phyloP scores from a whole-genome alignment of 345 rosid genomes.

The Boechera stricta region DNA sequence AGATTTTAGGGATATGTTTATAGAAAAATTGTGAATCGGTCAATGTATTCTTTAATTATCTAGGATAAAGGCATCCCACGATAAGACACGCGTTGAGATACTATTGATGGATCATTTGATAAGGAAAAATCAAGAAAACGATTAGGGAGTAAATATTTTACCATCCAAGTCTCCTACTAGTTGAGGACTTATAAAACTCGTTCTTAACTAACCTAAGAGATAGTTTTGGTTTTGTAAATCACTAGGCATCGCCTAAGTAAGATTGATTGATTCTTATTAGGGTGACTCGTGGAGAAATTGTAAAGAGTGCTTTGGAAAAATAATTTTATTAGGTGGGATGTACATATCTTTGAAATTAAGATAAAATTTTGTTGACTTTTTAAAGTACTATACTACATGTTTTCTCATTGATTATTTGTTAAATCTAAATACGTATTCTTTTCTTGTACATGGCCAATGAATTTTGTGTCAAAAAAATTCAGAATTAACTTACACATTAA shows the following conservation, averaged over 20 bases:
- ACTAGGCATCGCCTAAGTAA: conserved; percentile 1
- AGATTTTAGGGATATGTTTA: conserved; percentile 8
- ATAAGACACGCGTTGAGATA: conserved; percentile 30
- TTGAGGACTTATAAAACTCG: conserved; percentile 14
- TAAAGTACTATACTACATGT: not conserved
- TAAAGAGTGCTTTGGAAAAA: not conserved
- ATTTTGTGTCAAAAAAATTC: no score
- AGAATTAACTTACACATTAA: no score
- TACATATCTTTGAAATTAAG: conserved; percentile 12
- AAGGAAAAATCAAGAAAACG: conserved; percentile 11
- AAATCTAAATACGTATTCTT: not conserved
- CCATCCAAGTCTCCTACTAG: conserved; percentile 15
- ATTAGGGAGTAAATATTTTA: conserved; percentile 8
- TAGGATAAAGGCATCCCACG: conserved; percentile 25
- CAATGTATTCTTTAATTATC: conserved; percentile 28
- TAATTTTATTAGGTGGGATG: not conserved
- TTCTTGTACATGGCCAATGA: not conserved
- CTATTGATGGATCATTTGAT: conserved; percentile 20
- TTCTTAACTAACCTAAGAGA: conserved; percentile 18
- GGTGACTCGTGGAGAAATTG: conserved; percentile 14
- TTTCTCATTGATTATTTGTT: not conserved
- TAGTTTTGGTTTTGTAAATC: conserved; percentile 2
- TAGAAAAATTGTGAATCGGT: conserved; percentile 27
- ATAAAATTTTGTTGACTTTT: not conserved
- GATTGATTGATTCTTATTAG: conserved; percentile 24